A percentile compares a stretch with the other conserved stretches of the same genome.
phyloP scores from a whole-genome alignment of 2,329 filamentous ascomycete genomes.

The Cytospora piceicola region DNA sequence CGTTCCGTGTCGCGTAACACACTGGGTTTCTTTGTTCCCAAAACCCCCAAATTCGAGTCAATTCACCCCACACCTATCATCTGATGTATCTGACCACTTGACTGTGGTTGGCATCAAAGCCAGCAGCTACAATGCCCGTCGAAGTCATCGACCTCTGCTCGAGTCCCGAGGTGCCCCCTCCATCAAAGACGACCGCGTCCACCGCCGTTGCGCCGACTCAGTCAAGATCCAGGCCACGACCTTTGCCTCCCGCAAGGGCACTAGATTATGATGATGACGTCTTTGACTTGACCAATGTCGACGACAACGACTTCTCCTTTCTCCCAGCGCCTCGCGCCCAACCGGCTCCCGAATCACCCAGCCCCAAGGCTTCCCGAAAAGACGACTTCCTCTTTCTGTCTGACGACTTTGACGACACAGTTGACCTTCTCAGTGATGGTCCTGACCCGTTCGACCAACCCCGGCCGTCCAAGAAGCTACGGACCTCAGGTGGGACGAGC shows the following conservation, averaged over 20 bases:
- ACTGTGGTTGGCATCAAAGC: neutral
- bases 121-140: constrained; percentile 25
- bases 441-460: constrained; percentile 30
- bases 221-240: constrained; percentile 1
- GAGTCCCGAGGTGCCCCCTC: constrained; percentile 23
- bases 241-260: constrained; percentile 11
- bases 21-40: neutral
- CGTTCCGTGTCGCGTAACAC: neutral
- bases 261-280: constrained; percentile 31
- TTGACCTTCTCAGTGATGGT: constrained; percentile 41
- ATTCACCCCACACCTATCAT: neutral
- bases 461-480: constrained; percentile 39
- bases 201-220: neutral
- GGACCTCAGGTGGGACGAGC: constrained; percentile 32
- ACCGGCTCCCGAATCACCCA: neutral
- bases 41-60: neutral
- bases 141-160: constrained; percentile 32
- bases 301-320: constrained; percentile 15
- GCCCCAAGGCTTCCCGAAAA: neutral
- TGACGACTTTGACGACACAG: constrained; percentile 49
- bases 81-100: neutral
- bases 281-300: constrained; percentile 32
- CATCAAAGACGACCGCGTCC: neutral
- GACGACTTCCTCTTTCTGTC: constrained; percentile 41
- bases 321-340: neutral